phyloP scores from a whole-genome alignment of 2,329 filamentous ascomycete species.

The Rutstroemia sp. region DNA sequence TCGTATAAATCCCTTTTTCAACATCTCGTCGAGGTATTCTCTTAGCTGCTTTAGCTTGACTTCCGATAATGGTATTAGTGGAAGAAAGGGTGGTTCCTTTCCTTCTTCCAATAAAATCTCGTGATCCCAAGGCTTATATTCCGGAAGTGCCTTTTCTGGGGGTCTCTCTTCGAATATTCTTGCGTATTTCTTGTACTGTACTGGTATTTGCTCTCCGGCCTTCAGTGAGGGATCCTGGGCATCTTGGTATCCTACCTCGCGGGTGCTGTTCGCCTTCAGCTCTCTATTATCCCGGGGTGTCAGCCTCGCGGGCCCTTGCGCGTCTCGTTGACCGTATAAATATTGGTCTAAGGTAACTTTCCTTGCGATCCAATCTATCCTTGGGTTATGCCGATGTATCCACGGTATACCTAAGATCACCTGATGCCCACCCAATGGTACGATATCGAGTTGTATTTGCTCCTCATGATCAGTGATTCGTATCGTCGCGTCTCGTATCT shows the following conservation, averaged over 20 bases:
- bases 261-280: neutral
- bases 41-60: neutral
- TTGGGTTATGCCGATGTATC: too few relatives aligned
- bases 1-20: constrained; percentile 7
- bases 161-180: neutral
- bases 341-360: too few relatives aligned
- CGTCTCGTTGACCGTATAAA: too few relatives aligned
- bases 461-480: too few relatives aligned
- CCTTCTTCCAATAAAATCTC: neutral
- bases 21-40: constrained; percentile 4
- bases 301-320: too few relatives aligned
- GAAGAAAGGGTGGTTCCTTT: neutral
- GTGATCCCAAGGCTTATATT: neutral
- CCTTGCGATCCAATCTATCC: too few relatives aligned
- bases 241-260: neutral
- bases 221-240: neutral
- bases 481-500: too few relatives aligned
- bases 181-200: neutral
- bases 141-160: neutral
- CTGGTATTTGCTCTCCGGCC: neutral
- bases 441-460: too few relatives aligned
- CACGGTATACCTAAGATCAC: too few relatives aligned
- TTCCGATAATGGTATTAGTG: neutral
- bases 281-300: neutral
- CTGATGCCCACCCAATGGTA: too few relatives aligned